phyloP scores from a whole-genome alignment of 441 rosid species.

The Omphalea diandra region DNA sequence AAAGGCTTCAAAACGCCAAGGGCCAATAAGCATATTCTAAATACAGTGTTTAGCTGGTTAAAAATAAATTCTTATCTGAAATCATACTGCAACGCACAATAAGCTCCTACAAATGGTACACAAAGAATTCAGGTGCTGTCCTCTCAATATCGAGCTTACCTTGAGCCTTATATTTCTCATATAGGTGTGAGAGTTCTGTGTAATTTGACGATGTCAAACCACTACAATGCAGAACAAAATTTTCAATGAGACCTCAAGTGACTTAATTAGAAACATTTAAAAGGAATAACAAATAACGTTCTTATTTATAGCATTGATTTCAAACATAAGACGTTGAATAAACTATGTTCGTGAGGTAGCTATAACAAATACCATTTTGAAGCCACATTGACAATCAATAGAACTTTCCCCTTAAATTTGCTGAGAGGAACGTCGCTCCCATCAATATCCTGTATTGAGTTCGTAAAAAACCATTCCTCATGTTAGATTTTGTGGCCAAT shows the following conservation, averaged over 20 bases:
- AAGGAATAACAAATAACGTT: not conserved
- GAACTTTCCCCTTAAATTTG: slow-evolving; percentile 79
- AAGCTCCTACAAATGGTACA: not conserved
- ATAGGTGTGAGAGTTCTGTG: slow-evolving; percentile 77
- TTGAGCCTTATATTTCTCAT: slow-evolving; percentile 70
- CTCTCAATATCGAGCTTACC: slow-evolving; percentile 37
- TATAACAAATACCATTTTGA: slow-evolving; percentile 62
- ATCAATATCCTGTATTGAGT: slow-evolving; percentile 71
- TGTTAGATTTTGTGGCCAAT: not conserved
- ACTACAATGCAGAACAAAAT: slow-evolving; percentile 43
- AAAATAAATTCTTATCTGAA: slow-evolving; percentile 30
- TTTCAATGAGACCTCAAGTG: slow-evolving; percentile 25
- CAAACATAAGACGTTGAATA: not conserved
- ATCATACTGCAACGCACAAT: not conserved
- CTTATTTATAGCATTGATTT: not conserved
- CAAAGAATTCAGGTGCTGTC: not conserved
- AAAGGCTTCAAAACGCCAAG: not conserved
- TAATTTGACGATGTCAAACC: slow-evolving; percentile 85
- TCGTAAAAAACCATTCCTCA: not conserved
- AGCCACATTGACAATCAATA: slow-evolving; percentile 90
- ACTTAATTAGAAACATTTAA: not conserved
- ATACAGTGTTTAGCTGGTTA: slow-evolving; percentile 10
- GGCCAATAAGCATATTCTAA: slow-evolving; percentile 2
- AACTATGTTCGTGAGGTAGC: not conserved
- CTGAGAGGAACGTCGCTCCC: slow-evolving; percentile 67